Evolutionary conservation across 768 basidiomycete genomes (phyloP).

Genomic region (Polyporus arcularius): DNA sequence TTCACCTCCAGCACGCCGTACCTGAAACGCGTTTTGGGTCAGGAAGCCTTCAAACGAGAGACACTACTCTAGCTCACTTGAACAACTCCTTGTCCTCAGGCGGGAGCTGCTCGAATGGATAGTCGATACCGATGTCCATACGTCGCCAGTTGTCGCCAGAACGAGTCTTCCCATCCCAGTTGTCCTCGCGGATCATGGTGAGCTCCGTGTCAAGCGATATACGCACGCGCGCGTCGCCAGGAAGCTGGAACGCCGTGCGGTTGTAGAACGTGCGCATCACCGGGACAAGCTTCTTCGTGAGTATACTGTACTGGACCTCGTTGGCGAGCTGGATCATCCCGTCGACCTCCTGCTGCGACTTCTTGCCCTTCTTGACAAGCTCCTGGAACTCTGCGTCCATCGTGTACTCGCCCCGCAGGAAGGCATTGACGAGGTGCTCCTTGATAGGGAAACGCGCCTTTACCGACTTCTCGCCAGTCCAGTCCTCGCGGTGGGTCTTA

Average conservation of each 20-base stretch:
- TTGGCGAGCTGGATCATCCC: slow-evolving; percentile 95
- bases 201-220: slow-evolving; percentile 98
- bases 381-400: slow-evolving; percentile 93
- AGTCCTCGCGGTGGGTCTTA: slow-evolving; percentile 95
- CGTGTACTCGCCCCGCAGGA: slow-evolving; percentile 85
- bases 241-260: slow-evolving; percentile 97
- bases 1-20: slow-evolving; percentile 98
- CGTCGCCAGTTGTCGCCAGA: slow-evolving; percentile 91
- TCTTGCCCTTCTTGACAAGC: slow-evolving; percentile 86
- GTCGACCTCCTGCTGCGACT: slow-evolving; percentile 89
- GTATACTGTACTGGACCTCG: slow-evolving; percentile 90
- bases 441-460: slow-evolving; percentile 96
- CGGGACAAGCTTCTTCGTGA: slow-evolving; percentile 81
- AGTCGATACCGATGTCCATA: slow-evolving; percentile 90
- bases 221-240: slow-evolving; percentile 97
- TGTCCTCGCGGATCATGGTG: slow-evolving; percentile 92
- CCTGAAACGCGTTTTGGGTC: slow-evolving; percentile 31
- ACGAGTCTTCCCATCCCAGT: slow-evolving; percentile 86
- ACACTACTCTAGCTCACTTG: slow-evolving; percentile 54
- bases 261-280: slow-evolving; percentile 99
- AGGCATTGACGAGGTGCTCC: slow-evolving; percentile 90
- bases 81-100: slow-evolving; percentile 88
- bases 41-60: not conserved
- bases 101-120: slow-evolving; percentile 78
- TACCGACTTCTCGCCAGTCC: slow-evolving; percentile 99